These are phyloP conservation scores for Penicillium coffeae DNA, from an alignment of 495 filamentous ascomycete genomes.

Conservation along the genomic window DNA sequence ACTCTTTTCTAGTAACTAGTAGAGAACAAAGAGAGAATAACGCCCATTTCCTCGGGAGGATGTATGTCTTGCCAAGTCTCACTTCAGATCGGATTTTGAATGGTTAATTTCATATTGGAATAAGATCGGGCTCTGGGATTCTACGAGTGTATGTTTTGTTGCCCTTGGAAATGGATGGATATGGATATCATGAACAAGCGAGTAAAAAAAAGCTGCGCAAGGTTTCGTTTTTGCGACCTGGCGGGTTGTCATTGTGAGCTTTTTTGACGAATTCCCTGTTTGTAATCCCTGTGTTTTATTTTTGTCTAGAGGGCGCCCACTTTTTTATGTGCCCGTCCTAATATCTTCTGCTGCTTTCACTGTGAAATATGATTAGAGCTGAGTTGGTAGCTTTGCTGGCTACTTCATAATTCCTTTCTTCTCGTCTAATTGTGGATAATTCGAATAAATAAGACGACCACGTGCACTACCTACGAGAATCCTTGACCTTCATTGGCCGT, in stretches of 20 bases:
- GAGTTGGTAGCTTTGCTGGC: constrained; percentile 14
- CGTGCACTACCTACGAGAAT: no score
- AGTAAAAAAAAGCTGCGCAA: constrained; percentile 6
- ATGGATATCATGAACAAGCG: constrained; percentile 15
- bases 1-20: constrained; percentile 7
- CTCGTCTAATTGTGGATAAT: neutral
- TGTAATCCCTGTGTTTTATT: constrained; percentile 17
- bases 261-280: constrained; percentile 17
- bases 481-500: no score
- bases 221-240: neutral
- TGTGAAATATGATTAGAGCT: constrained; percentile 32
- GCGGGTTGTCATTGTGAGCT: constrained; percentile 9
- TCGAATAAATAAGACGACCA: no score
- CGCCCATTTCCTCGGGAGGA: no score
- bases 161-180: constrained; percentile 11
- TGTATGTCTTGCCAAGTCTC: no score
- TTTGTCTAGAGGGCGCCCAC: constrained; percentile 11
- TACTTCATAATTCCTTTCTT: constrained; percentile 6
- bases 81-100: no score
- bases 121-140: no score
- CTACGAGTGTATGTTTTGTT: constrained; percentile 17
- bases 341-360: constrained; percentile 10
- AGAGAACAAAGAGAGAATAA: no score
- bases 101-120: no score
- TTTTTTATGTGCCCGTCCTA: constrained; percentile 7